phyloP scores from a whole-genome alignment of 345 rosid genomes.

The Heritiera littoralis region DNA sequence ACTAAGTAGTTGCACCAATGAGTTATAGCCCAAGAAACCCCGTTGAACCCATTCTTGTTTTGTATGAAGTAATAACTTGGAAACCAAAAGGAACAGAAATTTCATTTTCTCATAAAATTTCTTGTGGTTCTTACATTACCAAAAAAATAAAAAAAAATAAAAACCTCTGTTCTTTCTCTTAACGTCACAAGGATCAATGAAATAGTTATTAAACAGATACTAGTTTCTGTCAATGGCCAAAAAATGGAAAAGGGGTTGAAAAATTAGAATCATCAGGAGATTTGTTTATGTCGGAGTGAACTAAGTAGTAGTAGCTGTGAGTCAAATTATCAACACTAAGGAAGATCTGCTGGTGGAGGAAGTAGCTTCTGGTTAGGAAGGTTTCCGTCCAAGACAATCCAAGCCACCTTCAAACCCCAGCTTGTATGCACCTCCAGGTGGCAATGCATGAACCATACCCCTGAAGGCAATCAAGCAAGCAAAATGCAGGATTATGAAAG shows the following conservation, averaged over 20 bases:
- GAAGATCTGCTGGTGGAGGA: slow-evolving; percentile 70
- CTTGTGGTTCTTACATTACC: not conserved
- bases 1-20: not conserved
- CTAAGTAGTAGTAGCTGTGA: not conserved
- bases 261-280: not conserved
- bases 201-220: not conserved
- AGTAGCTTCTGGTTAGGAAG: slow-evolving; percentile 61
- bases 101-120: not conserved
- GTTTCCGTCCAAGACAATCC: slow-evolving; percentile 67
- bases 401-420: slow-evolving; percentile 74
- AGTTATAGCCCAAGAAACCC: not conserved
- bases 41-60: not conserved
- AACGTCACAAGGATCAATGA: not conserved
- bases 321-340: slow-evolving; percentile 46
- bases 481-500: not conserved
- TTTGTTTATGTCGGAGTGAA: slow-evolving; percentile 1
- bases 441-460: slow-evolving; percentile 76
- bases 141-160: not conserved
- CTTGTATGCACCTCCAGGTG: slow-evolving; percentile 71
- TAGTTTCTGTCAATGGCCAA: not conserved
- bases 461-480: slow-evolving; percentile 25
- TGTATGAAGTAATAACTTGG: not conserved
- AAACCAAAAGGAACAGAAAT: not conserved
- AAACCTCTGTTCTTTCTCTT: not conserved
- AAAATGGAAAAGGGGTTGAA: not conserved